Evolutionary conservation across 2,329 filamentous ascomycete species (phyloP), one percentile per base, ranked within the genome.

Genomic region (Ceratocystis alfenasii): DNA sequence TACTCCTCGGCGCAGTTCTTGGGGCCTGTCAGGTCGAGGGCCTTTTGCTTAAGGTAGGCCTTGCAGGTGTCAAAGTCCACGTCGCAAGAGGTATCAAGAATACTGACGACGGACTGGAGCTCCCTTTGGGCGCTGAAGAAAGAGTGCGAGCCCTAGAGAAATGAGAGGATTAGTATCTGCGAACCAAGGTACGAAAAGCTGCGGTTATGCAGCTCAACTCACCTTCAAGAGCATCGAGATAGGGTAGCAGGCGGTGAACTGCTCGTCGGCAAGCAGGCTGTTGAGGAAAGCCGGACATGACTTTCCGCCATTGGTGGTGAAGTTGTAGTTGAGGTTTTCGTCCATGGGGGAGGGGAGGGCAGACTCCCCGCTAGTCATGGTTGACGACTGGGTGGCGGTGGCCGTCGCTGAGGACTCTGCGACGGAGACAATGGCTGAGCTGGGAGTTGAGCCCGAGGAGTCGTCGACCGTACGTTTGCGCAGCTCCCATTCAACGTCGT

Each of bases 211-310:
- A 48, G 36, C 20, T 44, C 28, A 30, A n/a, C 64, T 72, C 77
- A 89, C 88, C 78, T 89, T 84, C 8, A 97, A 79, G 69, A 97
- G 82, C 71, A 96, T 80, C 0, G 92, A 96, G 66, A 96, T 79
- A 0, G 93, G 90, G 70, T 92, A 84, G 76, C 93, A 97, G 63
- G 81, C 74, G 70, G 83, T 81, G 70, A 94, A 90, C 2, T 83
- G 85, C 5, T 80, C 73, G 72, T 89, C 83, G 60, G 76, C 76
- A 63, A 94, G 80, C 71, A 95, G 84, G 1, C 74, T 74, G 63
- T 82, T 78, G 74, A 95, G 86, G 75, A 93, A 92, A 4, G 73
- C 73, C 2, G 85, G 83, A 72, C 88, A 92, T 4, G 77, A 76
- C 36, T 76, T 74, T 60, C 79, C 80, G 63, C 78, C 76, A 10